phyloP scores from a whole-genome alignment of 2,329 filamentous ascomycete genomes.

The Rhynchosporium agropyri region DNA sequence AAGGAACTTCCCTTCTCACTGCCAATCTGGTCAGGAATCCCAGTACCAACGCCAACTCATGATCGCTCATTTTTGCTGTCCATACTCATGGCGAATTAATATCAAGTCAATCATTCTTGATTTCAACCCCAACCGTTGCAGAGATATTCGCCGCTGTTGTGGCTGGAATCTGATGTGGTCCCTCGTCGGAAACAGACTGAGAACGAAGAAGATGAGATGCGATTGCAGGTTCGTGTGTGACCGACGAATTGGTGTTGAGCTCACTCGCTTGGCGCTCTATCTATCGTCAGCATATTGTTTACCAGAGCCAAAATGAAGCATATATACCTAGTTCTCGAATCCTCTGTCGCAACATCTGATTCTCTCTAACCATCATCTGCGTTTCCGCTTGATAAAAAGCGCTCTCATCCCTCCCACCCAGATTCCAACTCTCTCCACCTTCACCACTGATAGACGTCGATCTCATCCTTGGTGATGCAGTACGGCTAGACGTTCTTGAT shows the following conservation, averaged over 20 bases:
- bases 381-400: slow-evolving; percentile 84
- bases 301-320: not conserved
- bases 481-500: slow-evolving; percentile 62
- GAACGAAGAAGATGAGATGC: slow-evolving; percentile 40
- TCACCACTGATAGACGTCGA: slow-evolving; percentile 62
- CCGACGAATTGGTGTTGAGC: slow-evolving; percentile 36
- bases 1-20: not conserved
- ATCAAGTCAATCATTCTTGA: slow-evolving; percentile 13
- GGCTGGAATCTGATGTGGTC: not conserved
- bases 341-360: slow-evolving; percentile 78
- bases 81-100: too few species aligned
- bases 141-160: not conserved
- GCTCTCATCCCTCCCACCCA: slow-evolving; percentile 71
- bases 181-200: slow-evolving; percentile 39
- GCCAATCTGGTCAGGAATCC: not conserved
- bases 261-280: slow-evolving; percentile 40
- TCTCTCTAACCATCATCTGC: slow-evolving; percentile 75
- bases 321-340: slow-evolving; percentile 70
- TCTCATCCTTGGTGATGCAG: slow-evolving; percentile 57
- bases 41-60: not conserved
- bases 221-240: slow-evolving; percentile 40
- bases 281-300: slow-evolving; percentile 20
- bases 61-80: not conserved
- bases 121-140: slow-evolving; percentile 6
- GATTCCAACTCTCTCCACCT: slow-evolving; percentile 58